These are phyloP conservation scores for Phaeosphaeriaceae sp. DNA, from an alignment of 2,329 filamentous ascomycete genomes.

Conservation along the genomic window DNA sequence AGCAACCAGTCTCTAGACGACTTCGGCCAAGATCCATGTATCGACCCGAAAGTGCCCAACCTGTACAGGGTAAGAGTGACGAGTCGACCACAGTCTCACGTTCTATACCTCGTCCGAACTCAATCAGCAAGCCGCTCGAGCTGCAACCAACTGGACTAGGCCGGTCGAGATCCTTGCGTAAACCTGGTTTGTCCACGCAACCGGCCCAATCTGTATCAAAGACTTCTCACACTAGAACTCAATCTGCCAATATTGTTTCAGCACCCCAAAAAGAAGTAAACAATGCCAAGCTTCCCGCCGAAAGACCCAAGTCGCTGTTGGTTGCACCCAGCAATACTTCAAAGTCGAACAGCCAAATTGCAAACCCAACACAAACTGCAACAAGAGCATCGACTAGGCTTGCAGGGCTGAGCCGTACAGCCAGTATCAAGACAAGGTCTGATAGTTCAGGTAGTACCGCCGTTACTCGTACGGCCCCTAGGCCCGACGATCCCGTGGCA, in stretches of 20 bases:
- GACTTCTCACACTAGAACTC: slow-evolving; percentile 31
- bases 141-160: slow-evolving; percentile 22
- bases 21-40: slow-evolving; percentile 41
- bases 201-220: slow-evolving; percentile 13
- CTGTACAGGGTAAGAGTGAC: slow-evolving; percentile 8
- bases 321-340: slow-evolving; percentile 14
- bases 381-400: slow-evolving; percentile 29
- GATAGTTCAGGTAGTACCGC: slow-evolving; percentile 16
- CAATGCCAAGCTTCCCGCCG: slow-evolving; percentile 18
- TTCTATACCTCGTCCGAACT: slow-evolving; percentile 25
- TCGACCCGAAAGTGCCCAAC: slow-evolving; percentile 23
- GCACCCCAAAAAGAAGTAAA: slow-evolving; percentile 16
- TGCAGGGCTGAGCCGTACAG: slow-evolving; percentile 33
- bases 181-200: slow-evolving; percentile 27
- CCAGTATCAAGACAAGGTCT: slow-evolving; percentile 28
- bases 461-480: slow-evolving; percentile 11
- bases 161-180: slow-evolving; percentile 41
- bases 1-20: slow-evolving; percentile 15
- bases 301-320: slow-evolving; percentile 36
- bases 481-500: slow-evolving; percentile 15
- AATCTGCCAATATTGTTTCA: slow-evolving; percentile 32
- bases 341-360: slow-evolving; percentile 11
- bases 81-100: slow-evolving; percentile 14
- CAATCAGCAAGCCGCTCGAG: slow-evolving; percentile 26
- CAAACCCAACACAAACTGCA: slow-evolving; percentile 13